These are phyloP conservation scores for Clavispora santaluciae DNA, from an alignment of 805 yeast genomes.

Conservation along the genomic window DNA sequence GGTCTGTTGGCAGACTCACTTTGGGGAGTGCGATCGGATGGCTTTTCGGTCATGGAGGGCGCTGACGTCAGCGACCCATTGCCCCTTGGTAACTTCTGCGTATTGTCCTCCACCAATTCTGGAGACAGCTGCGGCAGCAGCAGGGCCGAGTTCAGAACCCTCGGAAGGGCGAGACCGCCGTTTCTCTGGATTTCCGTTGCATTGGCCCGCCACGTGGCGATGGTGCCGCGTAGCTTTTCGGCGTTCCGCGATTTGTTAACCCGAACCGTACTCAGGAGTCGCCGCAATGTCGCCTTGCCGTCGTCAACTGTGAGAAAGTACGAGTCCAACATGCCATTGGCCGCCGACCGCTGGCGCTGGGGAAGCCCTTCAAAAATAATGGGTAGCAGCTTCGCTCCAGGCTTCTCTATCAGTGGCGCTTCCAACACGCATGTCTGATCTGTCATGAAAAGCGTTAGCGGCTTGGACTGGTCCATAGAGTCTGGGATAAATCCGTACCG, in stretches of 20 bases:
- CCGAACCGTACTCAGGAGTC: conserved; percentile 28
- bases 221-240: conserved; percentile 21
- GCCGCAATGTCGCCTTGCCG: conserved; percentile 15
- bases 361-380: conserved; percentile 37
- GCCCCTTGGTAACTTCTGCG: neutral
- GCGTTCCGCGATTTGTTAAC: conserved; percentile 36
- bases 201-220: conserved; percentile 17
- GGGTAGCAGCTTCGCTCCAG: conserved; percentile 10
- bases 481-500: conserved; percentile 40
- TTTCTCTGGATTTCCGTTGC: conserved; percentile 3
- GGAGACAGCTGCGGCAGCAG: neutral
- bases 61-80: neutral
- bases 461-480: conserved; percentile 33
- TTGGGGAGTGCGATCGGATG: no score
- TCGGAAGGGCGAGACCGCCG: neutral
- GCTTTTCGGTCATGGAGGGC: no score
- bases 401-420: conserved; percentile 22
- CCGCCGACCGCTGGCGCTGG: conserved; percentile 20
- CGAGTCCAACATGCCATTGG: conserved; percentile 19
- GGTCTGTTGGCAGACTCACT: neutral
- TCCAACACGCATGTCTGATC: conserved; percentile 30
- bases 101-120: neutral
- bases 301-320: conserved; percentile 21
- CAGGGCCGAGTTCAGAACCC: neutral
- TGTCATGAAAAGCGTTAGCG: conserved; percentile 30